Conservation (phyloP, 1,284 basidiomycete genomes). For the Ganoderma lingzhi region DNA sequence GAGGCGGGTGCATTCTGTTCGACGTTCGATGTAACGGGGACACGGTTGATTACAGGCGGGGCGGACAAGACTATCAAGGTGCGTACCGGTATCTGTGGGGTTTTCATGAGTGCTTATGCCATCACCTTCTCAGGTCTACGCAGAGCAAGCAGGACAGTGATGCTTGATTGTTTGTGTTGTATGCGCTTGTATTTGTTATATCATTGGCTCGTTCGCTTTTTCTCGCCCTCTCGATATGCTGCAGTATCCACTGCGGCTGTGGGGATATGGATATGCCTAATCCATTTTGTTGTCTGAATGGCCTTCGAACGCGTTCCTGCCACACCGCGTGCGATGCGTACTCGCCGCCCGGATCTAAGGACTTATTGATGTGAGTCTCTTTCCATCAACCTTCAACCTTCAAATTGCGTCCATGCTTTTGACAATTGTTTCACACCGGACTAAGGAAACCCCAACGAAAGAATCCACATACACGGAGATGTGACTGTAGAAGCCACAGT, state of each 20-base stretch:
- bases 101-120: slow-evolving; percentile 10
- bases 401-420: neutral
- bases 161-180: slow-evolving; percentile 13
- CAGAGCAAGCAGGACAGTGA: slow-evolving; percentile 48
- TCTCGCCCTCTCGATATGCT: neutral
- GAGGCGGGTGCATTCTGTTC: slow-evolving; percentile 97
- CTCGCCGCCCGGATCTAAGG: neutral
- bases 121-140: slow-evolving; percentile 49
- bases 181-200: neutral
- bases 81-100: slow-evolving; percentile 19
- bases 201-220: neutral
- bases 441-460: no score
- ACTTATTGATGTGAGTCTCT: neutral
- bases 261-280: no score
- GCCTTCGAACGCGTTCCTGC: neutral
- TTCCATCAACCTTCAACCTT: neutral
- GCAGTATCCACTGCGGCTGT: neutral
- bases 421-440: no score
- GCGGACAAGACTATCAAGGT: slow-evolving; percentile 99
- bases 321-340: neutral
- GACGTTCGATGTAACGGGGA: slow-evolving; percentile 95
- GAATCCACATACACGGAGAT: no score
- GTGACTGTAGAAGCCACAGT: neutral
- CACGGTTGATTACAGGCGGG: slow-evolving; percentile 93
- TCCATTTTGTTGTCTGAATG: neutral